These are phyloP conservation scores for Lactuca saligna DNA, from an alignment of 129 eudicot species.

Conservation along the genomic window DNA sequence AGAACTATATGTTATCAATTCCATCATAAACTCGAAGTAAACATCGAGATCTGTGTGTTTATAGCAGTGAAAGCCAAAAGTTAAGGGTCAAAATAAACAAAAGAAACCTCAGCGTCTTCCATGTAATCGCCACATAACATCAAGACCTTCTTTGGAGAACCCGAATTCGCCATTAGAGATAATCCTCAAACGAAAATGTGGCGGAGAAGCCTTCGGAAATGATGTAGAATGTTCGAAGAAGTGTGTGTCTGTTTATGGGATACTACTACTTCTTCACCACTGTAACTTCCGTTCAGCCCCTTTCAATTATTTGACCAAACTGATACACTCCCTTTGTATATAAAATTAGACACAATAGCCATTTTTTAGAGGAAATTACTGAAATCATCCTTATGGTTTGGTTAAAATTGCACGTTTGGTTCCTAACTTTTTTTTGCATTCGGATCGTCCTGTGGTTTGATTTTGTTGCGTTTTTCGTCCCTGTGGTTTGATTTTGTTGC, in stretches of 20 bases:
- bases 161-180: conserved; percentile 37
- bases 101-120: conserved; percentile 82
- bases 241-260: background rate
- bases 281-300: background rate
- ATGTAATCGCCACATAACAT: conserved; percentile 85
- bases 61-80: background rate
- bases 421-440: too few species aligned
- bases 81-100: conserved; percentile 1
- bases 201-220: background rate
- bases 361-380: too few species aligned
- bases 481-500: too few species aligned
- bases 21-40: background rate
- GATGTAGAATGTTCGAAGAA: background rate
- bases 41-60: too few species aligned
- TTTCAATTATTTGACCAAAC: background rate
- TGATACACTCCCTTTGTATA: background rate
- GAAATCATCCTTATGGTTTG: too few species aligned
- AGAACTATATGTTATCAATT: background rate
- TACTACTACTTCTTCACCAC: background rate
- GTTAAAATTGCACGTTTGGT: too few species aligned
- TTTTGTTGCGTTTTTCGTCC: too few species aligned
- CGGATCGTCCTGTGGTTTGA: too few species aligned
- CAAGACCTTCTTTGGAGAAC: conserved; percentile 56
- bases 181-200: background rate
- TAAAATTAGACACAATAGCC: too few species aligned